Base-by-base conservation (phyloP, 106 monocot genomes). In the Phalaenopsis equestris region DNA sequence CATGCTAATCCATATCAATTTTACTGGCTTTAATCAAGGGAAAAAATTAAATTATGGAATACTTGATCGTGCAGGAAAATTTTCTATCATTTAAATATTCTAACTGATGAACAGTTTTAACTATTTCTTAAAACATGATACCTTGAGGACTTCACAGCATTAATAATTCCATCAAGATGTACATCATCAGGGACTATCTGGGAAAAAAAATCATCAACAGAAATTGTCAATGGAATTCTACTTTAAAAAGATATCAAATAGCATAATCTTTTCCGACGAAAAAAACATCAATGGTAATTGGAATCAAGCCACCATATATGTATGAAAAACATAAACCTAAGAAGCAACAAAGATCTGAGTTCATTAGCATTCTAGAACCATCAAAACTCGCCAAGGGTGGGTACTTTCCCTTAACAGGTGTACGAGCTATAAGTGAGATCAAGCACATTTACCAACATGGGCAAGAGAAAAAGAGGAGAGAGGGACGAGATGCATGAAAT, bases 111-210 rank as follows among this genome's bases (percentile, higher is more conserved):
- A 38, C 12, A 14, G 15, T 14, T 65, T 70, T 70, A 38, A 70
- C 10, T 11, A 70, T 16, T 3, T 39, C 11, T 70, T 70, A 38
- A 70, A 70, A 38, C 70, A 36, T 70, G 23, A 45, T 74, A 74
- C 74, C 74, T 74, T 74, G 74, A 70, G 39, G 39, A 74, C 41
- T 74, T 45, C 19, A 74, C 6, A 45, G 74, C 42, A 18, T 74
- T 74, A 45, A 74, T 74, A n/a, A 74, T 74, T 19, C 43, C 74
- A 74, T 74, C 43, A 43, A 74, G 74, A 45, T 74, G 18, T n/a
- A 74, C 74, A n/a, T 74, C 74, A 74, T 11, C 43, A 74, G 74
- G 74, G 74, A 9, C 43, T 74, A 74, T 74, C 74, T 74, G 43
- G n/a, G 45, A 74, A 45, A 16, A n/a, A 42, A 74, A 42, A 45